Evolutionary conservation across 805 yeast genomes (phyloP).

Genomic region (Starmerella apis): DNA sequence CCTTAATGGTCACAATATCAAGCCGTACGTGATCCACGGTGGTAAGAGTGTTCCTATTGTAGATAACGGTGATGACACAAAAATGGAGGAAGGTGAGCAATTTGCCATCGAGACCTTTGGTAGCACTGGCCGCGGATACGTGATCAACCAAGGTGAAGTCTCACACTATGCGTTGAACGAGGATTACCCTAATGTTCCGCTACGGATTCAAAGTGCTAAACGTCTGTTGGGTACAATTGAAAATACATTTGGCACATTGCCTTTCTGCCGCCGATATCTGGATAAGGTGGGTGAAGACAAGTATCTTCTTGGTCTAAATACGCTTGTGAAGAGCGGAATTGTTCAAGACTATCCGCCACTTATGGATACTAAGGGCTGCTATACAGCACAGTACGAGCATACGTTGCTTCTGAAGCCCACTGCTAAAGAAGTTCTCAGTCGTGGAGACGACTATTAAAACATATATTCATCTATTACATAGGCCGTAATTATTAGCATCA

Average conservation of each 20-base stretch:
- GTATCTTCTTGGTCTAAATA: constrained; percentile 76
- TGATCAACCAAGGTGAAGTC: constrained; percentile 76
- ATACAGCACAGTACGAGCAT: constrained; percentile 96
- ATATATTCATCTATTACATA: background rate
- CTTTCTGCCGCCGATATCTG: constrained; percentile 91
- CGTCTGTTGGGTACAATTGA: constrained; percentile 59
- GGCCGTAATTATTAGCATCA: background rate
- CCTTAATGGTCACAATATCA: constrained; percentile 88
- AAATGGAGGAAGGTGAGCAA: constrained; percentile 98
- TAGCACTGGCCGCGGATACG: constrained; percentile 89
- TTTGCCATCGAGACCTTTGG: constrained; percentile 99
- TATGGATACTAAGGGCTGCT: constrained; percentile 68
- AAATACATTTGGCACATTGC: constrained; percentile 80
- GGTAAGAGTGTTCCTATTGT: constrained; percentile 97
- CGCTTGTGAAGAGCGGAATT: constrained; percentile 73
- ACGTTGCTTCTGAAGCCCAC: constrained; percentile 84
- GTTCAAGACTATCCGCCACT: constrained; percentile 92
- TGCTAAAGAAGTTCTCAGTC: constrained; percentile 84
- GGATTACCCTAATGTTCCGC: constrained; percentile 40
- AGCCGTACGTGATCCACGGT: constrained; percentile 75
- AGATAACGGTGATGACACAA: constrained; percentile 82
- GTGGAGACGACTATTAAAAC: constrained; percentile 64
- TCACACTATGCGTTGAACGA: constrained; percentile 75
- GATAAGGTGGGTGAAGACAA: constrained; percentile 89
- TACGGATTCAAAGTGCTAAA: constrained; percentile 58